These are phyloP conservation scores for Alternaria infectoria DNA, from an alignment of 2,329 filamentous ascomycete species.

Conservation along the genomic window DNA sequence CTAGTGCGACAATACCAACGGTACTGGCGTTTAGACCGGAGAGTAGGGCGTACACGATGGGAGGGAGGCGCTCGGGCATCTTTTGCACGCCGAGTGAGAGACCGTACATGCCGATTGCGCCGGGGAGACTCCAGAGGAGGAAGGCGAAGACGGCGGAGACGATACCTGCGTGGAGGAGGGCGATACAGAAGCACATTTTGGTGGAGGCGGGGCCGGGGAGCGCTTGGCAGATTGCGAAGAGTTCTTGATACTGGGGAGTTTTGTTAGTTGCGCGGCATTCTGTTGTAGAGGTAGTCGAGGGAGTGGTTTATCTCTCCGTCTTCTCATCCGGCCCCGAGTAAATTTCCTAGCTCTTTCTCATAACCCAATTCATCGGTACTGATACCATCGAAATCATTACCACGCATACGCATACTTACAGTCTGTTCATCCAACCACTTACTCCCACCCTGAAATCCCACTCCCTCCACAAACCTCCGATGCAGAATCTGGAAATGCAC, in stretches of 20 bases:
- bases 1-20: conserved; percentile 73
- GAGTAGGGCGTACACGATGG: conserved; percentile 70
- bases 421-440: conserved; percentile 74
- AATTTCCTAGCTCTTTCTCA: not conserved
- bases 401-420: conserved; percentile 47
- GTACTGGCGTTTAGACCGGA: conserved; percentile 75
- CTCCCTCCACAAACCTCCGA: conserved; percentile 63
- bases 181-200: conserved; percentile 74
- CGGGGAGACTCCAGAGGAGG: conserved; percentile 72
- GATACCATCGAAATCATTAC: rapidly evolving
- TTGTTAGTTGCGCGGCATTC: not conserved
- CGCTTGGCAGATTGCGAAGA: conserved; percentile 73
- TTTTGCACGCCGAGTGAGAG: conserved; percentile 69
- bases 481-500: conserved; percentile 74
- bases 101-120: conserved; percentile 72
- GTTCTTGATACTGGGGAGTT: conserved; percentile 67
- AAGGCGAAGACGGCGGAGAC: conserved; percentile 65
- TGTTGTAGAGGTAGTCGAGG: not conserved
- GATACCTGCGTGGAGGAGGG: conserved; percentile 67
- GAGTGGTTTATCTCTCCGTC: not conserved
- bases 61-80: conserved; percentile 65
- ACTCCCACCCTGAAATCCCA: conserved; percentile 56
- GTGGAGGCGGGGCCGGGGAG: conserved; percentile 72
- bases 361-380: not conserved
- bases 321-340: not conserved